Base-by-base conservation (phyloP, 164 flowering plant genomes). In the Nelumbo lutea region DNA sequence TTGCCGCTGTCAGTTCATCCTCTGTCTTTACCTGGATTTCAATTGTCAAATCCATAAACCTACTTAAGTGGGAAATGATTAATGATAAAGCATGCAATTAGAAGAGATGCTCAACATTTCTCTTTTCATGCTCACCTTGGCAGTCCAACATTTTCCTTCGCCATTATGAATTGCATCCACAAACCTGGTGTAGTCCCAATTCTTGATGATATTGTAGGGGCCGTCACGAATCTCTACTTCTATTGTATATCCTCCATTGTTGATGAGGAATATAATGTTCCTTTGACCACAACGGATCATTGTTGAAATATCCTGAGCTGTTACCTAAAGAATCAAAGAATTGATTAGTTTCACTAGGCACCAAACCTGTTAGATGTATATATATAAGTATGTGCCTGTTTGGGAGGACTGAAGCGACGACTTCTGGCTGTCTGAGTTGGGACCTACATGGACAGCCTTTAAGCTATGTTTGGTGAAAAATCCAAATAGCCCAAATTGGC, bases 201-300 rank as follows among this genome's bases (percentile, higher is more conserved):
- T 87, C 73, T 87, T 87, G 15, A 87, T 87, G 45, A 87, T 85
- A 67, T 87, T 87, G 75, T 87, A 87, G 1, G 91, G 91, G 11
- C 88, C 91, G 68, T 87, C 87, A 64, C 85, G 90, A 63, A 87
- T 87, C 77, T 87, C 90, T 1, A 87, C 90, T 74, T 87, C 88
- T 70, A 87, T 87, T 56, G 88, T 87, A 42, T 87, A 87, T 2
- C 90, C 90, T 52, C 83, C 88, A 70, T 87, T 87, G 78, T 87
- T 85, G 81, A 87, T 83, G 45, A 87, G 85, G 70, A 87, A 82
- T 73, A 87, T 85, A 5, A 85, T 83, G 76, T 2, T 78, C 62
- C 65, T 81, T 61, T 87, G 91, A 44, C 84, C 83, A 72, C 76
- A 75, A 57, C 87, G 76, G 57, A 87, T 82, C 91, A 87, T 87